These are phyloP conservation scores for Naganishia friedmannii DNA, from an alignment of 768 basidiomycete genomes.

Conservation along the genomic window DNA sequence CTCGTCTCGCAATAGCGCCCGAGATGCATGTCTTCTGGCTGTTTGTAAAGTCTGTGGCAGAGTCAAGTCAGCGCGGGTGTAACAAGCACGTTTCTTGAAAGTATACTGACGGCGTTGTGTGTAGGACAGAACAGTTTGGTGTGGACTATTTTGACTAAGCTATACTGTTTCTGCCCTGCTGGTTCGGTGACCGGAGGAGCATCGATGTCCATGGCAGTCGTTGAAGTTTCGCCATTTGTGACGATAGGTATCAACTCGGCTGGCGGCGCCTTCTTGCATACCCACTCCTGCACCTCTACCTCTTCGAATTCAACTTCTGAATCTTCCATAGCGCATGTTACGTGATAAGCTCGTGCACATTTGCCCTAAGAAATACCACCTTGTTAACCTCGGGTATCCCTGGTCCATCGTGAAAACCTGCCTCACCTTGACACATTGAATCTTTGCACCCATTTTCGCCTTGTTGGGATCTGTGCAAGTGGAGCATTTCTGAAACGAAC, in stretches of 20 bases:
- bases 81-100: background rate
- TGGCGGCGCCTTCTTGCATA: slow-evolving; percentile 29
- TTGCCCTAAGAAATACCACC: slow-evolving; percentile 59
- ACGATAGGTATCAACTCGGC: slow-evolving; percentile 56
- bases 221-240: slow-evolving; percentile 69
- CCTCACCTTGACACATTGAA: slow-evolving; percentile 78
- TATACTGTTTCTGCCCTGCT: slow-evolving; percentile 7
- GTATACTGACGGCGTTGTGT: background rate
- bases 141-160: slow-evolving; percentile 16
- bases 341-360: slow-evolving; percentile 88
- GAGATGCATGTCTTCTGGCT: slow-evolving; percentile 69
- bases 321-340: slow-evolving; percentile 75
- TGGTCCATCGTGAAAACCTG: background rate
- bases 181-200: background rate
- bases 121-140: slow-evolving; percentile 16
- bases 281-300: slow-evolving; percentile 45
- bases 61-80: background rate
- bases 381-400: background rate
- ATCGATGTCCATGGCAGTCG: slow-evolving; percentile 72
- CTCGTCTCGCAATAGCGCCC: slow-evolving; percentile 62
- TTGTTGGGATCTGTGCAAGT: slow-evolving; percentile 66
- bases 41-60: slow-evolving; percentile 65
- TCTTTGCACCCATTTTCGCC: slow-evolving; percentile 49
- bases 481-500: slow-evolving; percentile 72
- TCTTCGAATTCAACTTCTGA: slow-evolving; percentile 38